phyloP scores from a whole-genome alignment of 2,329 filamentous ascomycete species.

The Dryadomyces quercivorus region DNA sequence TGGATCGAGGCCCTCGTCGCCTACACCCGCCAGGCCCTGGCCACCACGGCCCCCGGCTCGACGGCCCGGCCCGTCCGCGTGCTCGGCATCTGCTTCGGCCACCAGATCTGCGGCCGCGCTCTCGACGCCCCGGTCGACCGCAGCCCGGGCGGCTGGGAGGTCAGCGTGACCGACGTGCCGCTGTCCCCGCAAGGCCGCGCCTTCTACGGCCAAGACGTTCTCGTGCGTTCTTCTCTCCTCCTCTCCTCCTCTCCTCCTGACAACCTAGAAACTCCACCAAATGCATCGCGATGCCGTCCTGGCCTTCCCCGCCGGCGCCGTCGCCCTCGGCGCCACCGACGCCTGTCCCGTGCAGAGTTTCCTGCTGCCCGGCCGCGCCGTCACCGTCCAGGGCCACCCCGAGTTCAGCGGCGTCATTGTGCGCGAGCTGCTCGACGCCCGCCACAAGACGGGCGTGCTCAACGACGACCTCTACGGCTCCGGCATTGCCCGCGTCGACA shows the following conservation, averaged over 20 bases:
- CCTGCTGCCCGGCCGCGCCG: slow-evolving; percentile 52
- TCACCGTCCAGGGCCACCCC: slow-evolving; percentile 77
- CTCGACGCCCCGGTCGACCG: slow-evolving; percentile 54
- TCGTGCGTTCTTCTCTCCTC: slow-evolving; percentile 23
- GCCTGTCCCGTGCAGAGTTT: slow-evolving; percentile 69
- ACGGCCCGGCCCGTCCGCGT: slow-evolving; percentile 51
- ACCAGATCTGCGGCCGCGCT: slow-evolving; percentile 71
- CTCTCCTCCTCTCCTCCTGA: background rate
- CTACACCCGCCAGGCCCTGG: slow-evolving; percentile 39
- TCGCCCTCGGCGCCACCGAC: slow-evolving; percentile 51
- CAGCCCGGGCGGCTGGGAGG: slow-evolving; percentile 65
- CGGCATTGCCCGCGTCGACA: slow-evolving; percentile 50
- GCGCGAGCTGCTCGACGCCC: slow-evolving; percentile 49
- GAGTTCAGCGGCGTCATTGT: slow-evolving; percentile 69
- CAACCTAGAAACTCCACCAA: slow-evolving; percentile 55
- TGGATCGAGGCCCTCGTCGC: slow-evolving; percentile 69
- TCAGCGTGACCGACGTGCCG: slow-evolving; percentile 58
- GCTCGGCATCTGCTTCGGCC: slow-evolving; percentile 79
- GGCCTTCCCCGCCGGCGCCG: slow-evolving; percentile 46
- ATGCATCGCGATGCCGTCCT: slow-evolving; percentile 76
- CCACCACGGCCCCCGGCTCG: slow-evolving; percentile 20
- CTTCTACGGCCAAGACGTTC: slow-evolving; percentile 54
- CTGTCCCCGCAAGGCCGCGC: slow-evolving; percentile 59
- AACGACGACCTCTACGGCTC: slow-evolving; percentile 55
- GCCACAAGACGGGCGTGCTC: slow-evolving; percentile 58